Base-by-base conservation (phyloP, 257 asterid genomes). In the Forsythia suspensa region DNA sequence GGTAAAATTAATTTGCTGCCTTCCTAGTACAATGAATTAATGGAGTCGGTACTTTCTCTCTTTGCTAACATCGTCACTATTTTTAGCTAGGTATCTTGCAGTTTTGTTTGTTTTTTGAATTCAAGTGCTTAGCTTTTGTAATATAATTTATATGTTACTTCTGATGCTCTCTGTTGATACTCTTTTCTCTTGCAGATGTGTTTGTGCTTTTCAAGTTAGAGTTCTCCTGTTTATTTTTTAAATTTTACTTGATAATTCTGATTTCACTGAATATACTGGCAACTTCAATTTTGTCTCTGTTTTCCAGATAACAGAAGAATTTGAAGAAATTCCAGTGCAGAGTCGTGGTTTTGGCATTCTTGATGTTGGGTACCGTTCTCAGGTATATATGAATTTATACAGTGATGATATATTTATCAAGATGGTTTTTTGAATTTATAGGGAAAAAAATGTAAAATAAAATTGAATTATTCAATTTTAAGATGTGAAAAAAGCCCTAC, bases 281-380 rank as follows among this genome's bases (percentile, higher is more conserved):
- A 8, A 74, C 38, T 46, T 74, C 4, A 1, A 18, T 20, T 72
- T 74, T 38, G 38, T 24, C 37, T 51, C 74, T 61, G 16, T 79
- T 78, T 74, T 79, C 73, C 88, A 92, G 97, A 85, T 91, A 84
- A 81, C 90, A 10, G 97, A 92, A 86, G 97, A 92, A 11, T 92
- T 92, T 80, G 92, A 83, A 65, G 97, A 92, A 90, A 76, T 91
- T 67, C 85, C 90, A 1, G 97, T 90, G 21, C 95, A 91, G 82
- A 92, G 97, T 71, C 95, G 97, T 70, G 97, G 97, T 78, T 92
- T 92, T 75, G 97, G 97, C 73, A 92, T 92, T 86, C 97, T 92
- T 82, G 97, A 92, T 86, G 94, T 91, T 68, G 97, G 97, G 39
- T 92, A 79, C 87, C 93, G 97, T 68, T 91, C 97, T 40, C 86